Percentiles rank a stretch among this genome's conserved stretches.
Evolutionary conservation across 2,329 filamentous ascomycete genomes (phyloP).

Genomic region (Cladophialophora exuberans): DNA sequence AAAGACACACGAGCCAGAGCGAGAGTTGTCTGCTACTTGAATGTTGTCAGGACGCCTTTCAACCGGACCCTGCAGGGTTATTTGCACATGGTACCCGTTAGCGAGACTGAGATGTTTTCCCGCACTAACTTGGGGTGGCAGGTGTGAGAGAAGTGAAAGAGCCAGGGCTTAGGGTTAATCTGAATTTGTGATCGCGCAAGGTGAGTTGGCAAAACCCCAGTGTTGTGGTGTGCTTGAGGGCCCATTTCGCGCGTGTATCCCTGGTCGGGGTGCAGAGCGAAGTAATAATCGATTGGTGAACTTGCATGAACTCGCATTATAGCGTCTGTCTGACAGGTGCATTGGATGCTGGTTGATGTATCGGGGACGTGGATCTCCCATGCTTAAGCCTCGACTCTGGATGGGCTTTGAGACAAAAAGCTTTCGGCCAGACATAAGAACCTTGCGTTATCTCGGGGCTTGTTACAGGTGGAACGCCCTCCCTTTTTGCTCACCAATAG

Average conservation of each 20-base stretch:
- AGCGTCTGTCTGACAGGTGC: neutral
- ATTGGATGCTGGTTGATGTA: neutral
- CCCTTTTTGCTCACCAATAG: neutral
- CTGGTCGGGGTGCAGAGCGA: neutral
- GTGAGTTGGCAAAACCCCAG: conserved; percentile 7
- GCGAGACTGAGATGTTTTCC: conserved; percentile 15
- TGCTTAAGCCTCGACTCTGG: no score
- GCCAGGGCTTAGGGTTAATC: conserved; percentile 3
- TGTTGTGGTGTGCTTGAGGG: neutral
- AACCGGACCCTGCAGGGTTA: neutral
- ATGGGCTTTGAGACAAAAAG: no score
- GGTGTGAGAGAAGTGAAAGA: conserved; percentile 5
- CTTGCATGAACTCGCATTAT: neutral
- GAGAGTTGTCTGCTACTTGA: conserved; percentile 12
- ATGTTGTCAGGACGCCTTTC: neutral
- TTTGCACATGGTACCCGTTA: conserved; percentile 10
- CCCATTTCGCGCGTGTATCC: neutral
- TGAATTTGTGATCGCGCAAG: neutral
- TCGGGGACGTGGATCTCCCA: no score
- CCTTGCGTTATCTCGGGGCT: conserved; percentile 1
- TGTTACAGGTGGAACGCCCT: neutral
- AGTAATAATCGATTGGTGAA: neutral
- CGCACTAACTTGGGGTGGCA: conserved; percentile 15
- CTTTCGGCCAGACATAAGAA: neutral
- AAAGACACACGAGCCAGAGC: neutral